Conservation (phyloP, 2,329 filamentous ascomycete genomes). For the Talaromyces sp. region DNA sequence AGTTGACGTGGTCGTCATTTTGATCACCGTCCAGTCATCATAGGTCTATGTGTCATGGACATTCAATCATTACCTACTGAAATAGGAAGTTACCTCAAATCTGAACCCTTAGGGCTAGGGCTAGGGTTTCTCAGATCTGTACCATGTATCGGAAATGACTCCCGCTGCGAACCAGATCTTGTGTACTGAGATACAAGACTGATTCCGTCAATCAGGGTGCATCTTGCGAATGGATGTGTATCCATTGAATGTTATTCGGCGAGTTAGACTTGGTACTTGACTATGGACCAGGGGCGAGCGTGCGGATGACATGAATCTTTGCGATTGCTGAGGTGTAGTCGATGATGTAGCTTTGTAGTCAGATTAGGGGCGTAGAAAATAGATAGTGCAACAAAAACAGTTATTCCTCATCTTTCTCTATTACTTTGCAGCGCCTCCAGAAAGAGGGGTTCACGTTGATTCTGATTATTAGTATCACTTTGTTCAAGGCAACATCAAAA, state of each 20-base stretch:
- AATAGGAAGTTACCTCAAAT: not conserved
- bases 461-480: not conserved
- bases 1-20: not conserved
- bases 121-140: not conserved
- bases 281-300: not conserved
- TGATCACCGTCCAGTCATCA: not conserved
- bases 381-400: not conserved
- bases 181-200: not conserved
- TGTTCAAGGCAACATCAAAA: not conserved
- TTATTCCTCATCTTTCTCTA: not conserved
- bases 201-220: not conserved
- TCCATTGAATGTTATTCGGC: not conserved
- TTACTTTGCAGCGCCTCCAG: not conserved
- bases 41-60: not conserved
- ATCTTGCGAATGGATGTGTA: not conserved
- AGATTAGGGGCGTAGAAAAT: not conserved
- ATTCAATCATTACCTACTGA: not conserved
- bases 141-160: not conserved
- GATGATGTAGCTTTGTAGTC: not conserved
- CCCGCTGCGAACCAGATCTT: not conserved
- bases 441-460: not conserved
- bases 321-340: not conserved
- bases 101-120: not conserved
- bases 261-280: not conserved
- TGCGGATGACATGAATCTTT: not conserved